A percentile compares a stretch with the other conserved stretches of the same genome.
These are phyloP conservation scores for Cyclotella atomus DNA, from an alignment of 108 stramenopile genomes.

Conservation along the genomic window DNA sequence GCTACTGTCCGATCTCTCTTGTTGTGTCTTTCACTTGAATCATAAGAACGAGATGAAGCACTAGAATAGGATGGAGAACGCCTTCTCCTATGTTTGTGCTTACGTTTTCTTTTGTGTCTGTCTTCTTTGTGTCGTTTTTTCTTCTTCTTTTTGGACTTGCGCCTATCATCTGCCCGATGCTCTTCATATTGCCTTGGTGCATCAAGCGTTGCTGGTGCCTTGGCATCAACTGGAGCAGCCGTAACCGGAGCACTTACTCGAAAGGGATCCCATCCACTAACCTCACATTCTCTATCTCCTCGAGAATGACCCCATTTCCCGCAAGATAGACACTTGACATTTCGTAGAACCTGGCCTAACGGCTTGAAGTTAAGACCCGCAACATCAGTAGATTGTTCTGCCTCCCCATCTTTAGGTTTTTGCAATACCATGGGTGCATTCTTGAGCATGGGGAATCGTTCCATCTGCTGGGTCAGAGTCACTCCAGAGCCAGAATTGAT, in stretches of 20 bases:
- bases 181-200: neutral
- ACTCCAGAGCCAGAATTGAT: conserved; percentile 52
- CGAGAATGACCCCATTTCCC: conserved; percentile 83
- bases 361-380: conserved; percentile 77
- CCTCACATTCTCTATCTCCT: conserved; percentile 81
- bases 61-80: conserved; percentile 9
- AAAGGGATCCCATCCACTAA: conserved; percentile 89
- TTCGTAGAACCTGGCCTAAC: conserved; percentile 74
- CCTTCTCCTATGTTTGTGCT: neutral
- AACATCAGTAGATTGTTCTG: conserved; percentile 48
- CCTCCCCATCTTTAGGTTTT: conserved; percentile 37
- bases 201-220: neutral
- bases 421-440: conserved; percentile 76
- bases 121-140: neutral
- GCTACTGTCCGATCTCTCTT: neutral
- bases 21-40: neutral
- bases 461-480: conserved; percentile 75
- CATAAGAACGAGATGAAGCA: neutral
- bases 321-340: conserved; percentile 81
- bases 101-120: conserved; percentile 5
- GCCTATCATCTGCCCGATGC: neutral
- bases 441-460: conserved; percentile 81
- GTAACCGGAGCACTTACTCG: conserved; percentile 4
- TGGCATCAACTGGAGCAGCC: neutral
- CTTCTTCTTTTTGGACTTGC: conserved; percentile 1